Evolutionary conservation across 768 basidiomycete genomes (phyloP).

Genomic region (Lyophyllum atratum): DNA sequence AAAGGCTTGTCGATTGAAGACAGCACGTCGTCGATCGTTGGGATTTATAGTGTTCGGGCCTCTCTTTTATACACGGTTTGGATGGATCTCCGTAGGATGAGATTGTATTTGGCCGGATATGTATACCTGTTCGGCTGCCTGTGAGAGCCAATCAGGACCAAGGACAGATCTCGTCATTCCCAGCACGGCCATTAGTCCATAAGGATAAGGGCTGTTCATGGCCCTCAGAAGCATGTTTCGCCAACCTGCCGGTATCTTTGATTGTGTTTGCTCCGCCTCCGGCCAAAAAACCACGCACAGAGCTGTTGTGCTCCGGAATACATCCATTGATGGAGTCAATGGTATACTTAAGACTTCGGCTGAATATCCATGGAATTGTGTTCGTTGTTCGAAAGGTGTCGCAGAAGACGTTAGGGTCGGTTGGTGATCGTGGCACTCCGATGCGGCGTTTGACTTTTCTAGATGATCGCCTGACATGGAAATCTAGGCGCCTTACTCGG

Average conservation of each 20-base stretch:
- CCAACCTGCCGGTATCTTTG: slow-evolving; percentile 26
- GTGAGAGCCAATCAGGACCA: slow-evolving; percentile 26
- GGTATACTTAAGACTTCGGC: not conserved
- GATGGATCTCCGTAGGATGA: slow-evolving; percentile 25
- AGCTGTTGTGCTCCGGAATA: not conserved
- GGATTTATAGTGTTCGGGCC: slow-evolving; percentile 33
- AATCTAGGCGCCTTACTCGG: not conserved
- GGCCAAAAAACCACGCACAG: not conserved
- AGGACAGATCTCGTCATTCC: slow-evolving; percentile 32
- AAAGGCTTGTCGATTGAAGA: slow-evolving; percentile 16
- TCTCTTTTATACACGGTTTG: slow-evolving; percentile 24
- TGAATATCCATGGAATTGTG: not conserved
- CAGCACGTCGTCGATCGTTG: slow-evolving; percentile 21
- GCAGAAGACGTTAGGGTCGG: too few relatives aligned
- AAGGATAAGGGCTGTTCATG: slow-evolving; percentile 37
- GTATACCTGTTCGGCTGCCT: slow-evolving; percentile 33
- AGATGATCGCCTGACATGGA: slow-evolving; percentile 9
- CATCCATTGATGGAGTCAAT: not conserved
- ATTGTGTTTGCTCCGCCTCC: slow-evolving; percentile 18
- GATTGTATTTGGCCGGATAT: slow-evolving; percentile 25
- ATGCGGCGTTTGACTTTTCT: slow-evolving; percentile 39
- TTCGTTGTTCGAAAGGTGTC: not conserved
- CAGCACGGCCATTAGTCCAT: slow-evolving; percentile 30
- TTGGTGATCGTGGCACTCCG: slow-evolving; percentile 12
- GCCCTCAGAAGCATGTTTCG: slow-evolving; percentile 20